Evolutionary conservation across 805 yeast genomes (phyloP).

Genomic region (Ogataea corticis): DNA sequence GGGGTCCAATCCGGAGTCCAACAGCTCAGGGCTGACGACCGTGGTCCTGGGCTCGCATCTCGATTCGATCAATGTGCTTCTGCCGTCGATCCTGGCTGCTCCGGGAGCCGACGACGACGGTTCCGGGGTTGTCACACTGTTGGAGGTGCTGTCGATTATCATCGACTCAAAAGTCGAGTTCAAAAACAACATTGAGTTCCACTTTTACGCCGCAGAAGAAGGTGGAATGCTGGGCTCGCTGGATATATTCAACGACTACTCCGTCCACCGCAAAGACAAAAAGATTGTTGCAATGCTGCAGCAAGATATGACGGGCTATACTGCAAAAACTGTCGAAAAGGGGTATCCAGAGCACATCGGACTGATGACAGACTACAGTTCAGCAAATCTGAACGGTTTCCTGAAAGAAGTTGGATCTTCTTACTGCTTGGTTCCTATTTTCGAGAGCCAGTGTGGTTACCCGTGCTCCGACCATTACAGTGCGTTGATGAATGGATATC

Average conservation of each 20-base stretch:
- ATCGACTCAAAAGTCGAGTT: slow-evolving; percentile 14
- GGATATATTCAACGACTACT: slow-evolving; percentile 66
- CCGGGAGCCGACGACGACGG: slow-evolving; percentile 98
- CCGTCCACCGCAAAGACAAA: slow-evolving; percentile 35
- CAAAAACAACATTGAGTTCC: slow-evolving; percentile 80
- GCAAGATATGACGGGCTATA: slow-evolving; percentile 92
- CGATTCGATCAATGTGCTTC: slow-evolving; percentile 73
- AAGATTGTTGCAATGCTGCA: slow-evolving; percentile 84
- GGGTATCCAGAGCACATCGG: slow-evolving; percentile 72
- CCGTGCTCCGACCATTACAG: slow-evolving; percentile 95
- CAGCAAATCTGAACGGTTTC: slow-evolving; percentile 55
- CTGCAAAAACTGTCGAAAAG: slow-evolving; percentile 48
- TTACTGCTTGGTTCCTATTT: slow-evolving; percentile 68
- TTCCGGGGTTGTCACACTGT: slow-evolving; percentile 74
- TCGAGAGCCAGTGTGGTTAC: slow-evolving; percentile 82
- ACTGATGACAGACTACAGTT: slow-evolving; percentile 72
- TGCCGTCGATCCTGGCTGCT: slow-evolving; percentile 71
- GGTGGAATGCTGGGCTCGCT: slow-evolving; percentile 86
- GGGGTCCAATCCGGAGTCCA: slow-evolving; percentile 5
- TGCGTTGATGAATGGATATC: slow-evolving; percentile 80
- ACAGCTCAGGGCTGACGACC: slow-evolving; percentile 27
- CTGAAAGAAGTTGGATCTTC: slow-evolving; percentile 58
- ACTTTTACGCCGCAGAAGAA: slow-evolving; percentile 92
- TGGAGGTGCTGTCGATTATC: slow-evolving; percentile 57
- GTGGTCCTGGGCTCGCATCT: slow-evolving; percentile 85